These are phyloP conservation scores for Eucalyptus erythrocorys DNA, from an alignment of 345 rosid genomes.

Conservation along the genomic window DNA sequence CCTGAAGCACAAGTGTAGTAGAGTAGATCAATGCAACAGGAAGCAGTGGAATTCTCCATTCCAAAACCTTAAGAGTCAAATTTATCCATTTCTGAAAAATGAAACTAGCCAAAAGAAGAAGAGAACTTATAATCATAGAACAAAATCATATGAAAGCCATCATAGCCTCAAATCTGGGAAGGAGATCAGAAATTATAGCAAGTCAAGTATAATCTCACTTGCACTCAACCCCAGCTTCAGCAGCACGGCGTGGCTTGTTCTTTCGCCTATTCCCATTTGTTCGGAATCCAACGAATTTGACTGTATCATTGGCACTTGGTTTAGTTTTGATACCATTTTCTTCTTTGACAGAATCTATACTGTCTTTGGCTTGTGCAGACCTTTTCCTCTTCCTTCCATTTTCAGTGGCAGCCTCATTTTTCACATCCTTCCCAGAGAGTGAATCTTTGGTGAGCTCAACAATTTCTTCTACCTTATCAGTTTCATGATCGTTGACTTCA, in stretches of 20 bases:
- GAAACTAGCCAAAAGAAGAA: not conserved
- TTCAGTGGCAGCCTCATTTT: slow-evolving; percentile 15
- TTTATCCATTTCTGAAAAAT: not conserved
- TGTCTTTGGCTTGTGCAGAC: slow-evolving; percentile 23
- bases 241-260: slow-evolving; percentile 72
- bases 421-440: slow-evolving; percentile 19
- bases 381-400: slow-evolving; percentile 50
- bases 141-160: not conserved
- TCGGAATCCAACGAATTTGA: slow-evolving; percentile 38
- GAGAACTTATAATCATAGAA: not conserved
- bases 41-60: not conserved
- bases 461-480: slow-evolving; percentile 28
- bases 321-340: slow-evolving; percentile 35
- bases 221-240: slow-evolving; percentile 73
- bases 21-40: not conserved
- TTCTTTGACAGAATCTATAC: slow-evolving; percentile 17
- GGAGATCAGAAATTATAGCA: not conserved
- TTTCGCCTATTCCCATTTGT: slow-evolving; percentile 57
- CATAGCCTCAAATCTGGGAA: not conserved
- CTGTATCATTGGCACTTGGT: slow-evolving; percentile 22
- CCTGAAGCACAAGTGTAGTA: not conserved
- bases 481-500: slow-evolving; percentile 24
- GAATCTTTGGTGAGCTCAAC: slow-evolving; percentile 20
- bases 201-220: slow-evolving; percentile 13
- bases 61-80: not conserved